These are phyloP conservation scores for Aphelidium insulamus DNA, from an alignment of 371 early-diverging fungal species.

Conservation along the genomic window DNA sequence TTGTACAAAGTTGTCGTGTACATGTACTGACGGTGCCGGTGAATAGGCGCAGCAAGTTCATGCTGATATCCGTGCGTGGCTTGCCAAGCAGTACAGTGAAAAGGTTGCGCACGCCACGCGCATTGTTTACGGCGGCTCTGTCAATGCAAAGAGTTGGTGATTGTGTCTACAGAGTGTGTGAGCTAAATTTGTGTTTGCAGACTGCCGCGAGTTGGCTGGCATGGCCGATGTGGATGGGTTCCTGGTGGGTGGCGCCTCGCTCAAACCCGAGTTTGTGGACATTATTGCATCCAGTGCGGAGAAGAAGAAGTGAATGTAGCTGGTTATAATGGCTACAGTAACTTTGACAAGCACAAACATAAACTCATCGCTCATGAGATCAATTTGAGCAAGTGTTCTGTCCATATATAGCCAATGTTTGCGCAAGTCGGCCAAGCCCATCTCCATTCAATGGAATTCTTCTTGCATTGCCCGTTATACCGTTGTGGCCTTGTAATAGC, in stretches of 20 bases:
- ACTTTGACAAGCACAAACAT: too few species aligned
- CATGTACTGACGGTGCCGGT: neutral
- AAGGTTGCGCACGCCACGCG: slow-evolving; percentile 66
- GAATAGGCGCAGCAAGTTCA: slow-evolving; percentile 85
- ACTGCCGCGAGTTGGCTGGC: slow-evolving; percentile 21
- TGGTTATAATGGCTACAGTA: too few species aligned
- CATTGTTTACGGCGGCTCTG: slow-evolving; percentile 96
- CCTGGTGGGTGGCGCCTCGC: slow-evolving; percentile 96
- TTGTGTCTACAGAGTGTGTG: too few species aligned
- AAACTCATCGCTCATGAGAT: too few species aligned
- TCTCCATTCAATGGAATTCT: too few species aligned
- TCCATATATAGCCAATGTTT: too few species aligned
- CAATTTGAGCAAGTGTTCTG: too few species aligned
- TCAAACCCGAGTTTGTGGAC: slow-evolving; percentile 63
- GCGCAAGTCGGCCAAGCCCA: too few species aligned
- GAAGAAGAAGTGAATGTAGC: slow-evolving; percentile 6
- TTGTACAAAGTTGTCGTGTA: slow-evolving; percentile 4
- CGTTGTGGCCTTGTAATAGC: too few species aligned
- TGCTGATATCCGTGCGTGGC: slow-evolving; percentile 64
- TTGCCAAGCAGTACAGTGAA: slow-evolving; percentile 51
- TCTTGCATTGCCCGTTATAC: too few species aligned
- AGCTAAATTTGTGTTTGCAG: too few species aligned
- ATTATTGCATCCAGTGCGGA: slow-evolving; percentile 47
- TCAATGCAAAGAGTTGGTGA: too few species aligned
- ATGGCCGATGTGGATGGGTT: slow-evolving; percentile 92